These are phyloP conservation scores for Corylus avellana DNA, from an alignment of 306 rosid genomes.

Conservation along the genomic window DNA sequence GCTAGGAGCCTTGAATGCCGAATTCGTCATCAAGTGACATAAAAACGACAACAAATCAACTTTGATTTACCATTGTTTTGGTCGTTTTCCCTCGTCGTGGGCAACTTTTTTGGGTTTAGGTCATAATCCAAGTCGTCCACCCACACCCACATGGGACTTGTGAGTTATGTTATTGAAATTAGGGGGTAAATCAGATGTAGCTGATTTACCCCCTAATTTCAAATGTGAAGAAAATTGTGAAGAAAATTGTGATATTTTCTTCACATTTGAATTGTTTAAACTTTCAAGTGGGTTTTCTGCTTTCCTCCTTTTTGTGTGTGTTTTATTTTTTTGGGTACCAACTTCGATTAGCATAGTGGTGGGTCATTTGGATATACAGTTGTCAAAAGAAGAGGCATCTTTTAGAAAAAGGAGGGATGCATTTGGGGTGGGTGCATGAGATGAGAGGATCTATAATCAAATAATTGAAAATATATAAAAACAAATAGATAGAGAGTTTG, in stretches of 20 bases:
- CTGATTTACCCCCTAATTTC: too few relatives aligned
- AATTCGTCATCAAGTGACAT: too few relatives aligned
- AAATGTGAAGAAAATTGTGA: too few relatives aligned
- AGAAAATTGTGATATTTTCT: too few relatives aligned
- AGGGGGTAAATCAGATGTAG: conserved; percentile 3
- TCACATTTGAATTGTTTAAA: too few relatives aligned
- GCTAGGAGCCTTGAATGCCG: too few relatives aligned
- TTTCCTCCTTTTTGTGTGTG: neutral
- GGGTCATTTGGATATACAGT: neutral
- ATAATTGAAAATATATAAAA: neutral
- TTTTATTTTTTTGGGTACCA: neutral
- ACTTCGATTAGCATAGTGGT: neutral
- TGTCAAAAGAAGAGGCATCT: neutral
- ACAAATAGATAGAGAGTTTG: neutral
- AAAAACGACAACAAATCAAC: conserved; percentile 47
- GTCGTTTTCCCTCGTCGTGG: conserved; percentile 41
- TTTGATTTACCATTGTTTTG: conserved; percentile 33
- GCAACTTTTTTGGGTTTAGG: conserved; percentile 40
- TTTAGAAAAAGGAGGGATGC: neutral
- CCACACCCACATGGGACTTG: conserved; percentile 35
- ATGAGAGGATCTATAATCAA: neutral
- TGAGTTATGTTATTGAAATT: conserved; percentile 17
- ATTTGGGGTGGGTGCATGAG: neutral
- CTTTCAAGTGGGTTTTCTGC: too few relatives aligned
- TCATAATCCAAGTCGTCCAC: conserved; percentile 44